These are phyloP conservation scores for Fusarium denticulatum DNA, from an alignment of 2,329 filamentous ascomycete genomes.

Conservation along the genomic window DNA sequence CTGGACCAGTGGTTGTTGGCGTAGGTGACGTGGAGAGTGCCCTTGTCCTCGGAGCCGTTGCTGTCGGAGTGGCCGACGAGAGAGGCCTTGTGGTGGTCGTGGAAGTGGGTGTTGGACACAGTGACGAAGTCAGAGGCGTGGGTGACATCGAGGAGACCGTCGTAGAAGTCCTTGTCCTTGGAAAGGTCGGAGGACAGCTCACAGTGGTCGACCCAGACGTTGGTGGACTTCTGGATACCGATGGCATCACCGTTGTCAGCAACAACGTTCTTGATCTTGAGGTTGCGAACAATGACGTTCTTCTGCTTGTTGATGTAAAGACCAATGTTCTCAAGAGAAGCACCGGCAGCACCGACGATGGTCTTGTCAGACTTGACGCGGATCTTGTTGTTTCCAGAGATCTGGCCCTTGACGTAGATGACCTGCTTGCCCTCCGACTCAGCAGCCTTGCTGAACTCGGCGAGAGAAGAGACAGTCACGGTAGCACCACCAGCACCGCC, in stretches of 20 bases:
- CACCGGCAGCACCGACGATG: slow-evolving; percentile 53
- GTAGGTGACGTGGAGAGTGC: slow-evolving; percentile 71
- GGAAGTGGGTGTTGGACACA: slow-evolving; percentile 48
- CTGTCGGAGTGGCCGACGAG: slow-evolving; percentile 69
- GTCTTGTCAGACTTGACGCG: slow-evolving; percentile 57
- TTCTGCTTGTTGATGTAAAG: slow-evolving; percentile 61
- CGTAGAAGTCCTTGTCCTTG: slow-evolving; percentile 75
- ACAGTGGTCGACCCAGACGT: slow-evolving; percentile 75
- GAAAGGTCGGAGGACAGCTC: slow-evolving; percentile 69
- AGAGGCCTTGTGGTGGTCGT: slow-evolving; percentile 65
- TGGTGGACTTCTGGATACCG: slow-evolving; percentile 64
- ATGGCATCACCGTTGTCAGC: slow-evolving; percentile 69
- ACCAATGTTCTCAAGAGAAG: slow-evolving; percentile 57
- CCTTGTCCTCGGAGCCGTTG: slow-evolving; percentile 67
- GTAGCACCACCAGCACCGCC: slow-evolving; percentile 61
- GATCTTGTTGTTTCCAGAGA: slow-evolving; percentile 52
- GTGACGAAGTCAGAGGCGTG: slow-evolving; percentile 72
- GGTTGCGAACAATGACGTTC: slow-evolving; percentile 72
- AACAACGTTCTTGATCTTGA: slow-evolving; percentile 65
- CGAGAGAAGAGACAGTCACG: slow-evolving; percentile 55
- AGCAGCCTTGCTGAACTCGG: slow-evolving; percentile 58
- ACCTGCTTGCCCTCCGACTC: slow-evolving; percentile 55
- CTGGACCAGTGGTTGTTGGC: slow-evolving; percentile 73
- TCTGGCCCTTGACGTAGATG: slow-evolving; percentile 54
- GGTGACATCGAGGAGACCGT: slow-evolving; percentile 71